These are phyloP conservation scores for Talaromyces liani DNA, from an alignment of 495 filamentous ascomycete genomes.

Conservation along the genomic window DNA sequence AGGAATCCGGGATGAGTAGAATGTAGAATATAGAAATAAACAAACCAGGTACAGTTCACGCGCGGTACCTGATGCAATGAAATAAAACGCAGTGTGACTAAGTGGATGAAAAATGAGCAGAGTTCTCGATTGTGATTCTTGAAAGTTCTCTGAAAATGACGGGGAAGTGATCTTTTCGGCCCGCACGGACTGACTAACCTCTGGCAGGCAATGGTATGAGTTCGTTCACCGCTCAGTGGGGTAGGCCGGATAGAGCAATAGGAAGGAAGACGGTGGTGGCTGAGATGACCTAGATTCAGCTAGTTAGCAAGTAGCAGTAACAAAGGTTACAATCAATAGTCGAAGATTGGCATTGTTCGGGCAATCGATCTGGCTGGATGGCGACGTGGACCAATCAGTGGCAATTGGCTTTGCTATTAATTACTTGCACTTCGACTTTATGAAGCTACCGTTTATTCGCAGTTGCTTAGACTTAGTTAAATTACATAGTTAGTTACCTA, in stretches of 20 bases:
- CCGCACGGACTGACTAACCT: not conserved
- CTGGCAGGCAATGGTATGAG: not conserved
- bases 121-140: not conserved
- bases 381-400: not conserved
- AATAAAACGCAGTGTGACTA: not conserved
- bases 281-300: not conserved
- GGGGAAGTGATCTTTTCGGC: not conserved
- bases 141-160: not conserved
- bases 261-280: not conserved
- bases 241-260: not conserved
- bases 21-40: not conserved
- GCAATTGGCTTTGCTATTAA: not conserved
- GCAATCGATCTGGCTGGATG: not conserved
- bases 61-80: not conserved
- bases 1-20: not conserved
- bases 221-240: slow-evolving; percentile 7
- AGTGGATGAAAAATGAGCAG: not conserved
- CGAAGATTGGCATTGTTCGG: not conserved
- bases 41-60: not conserved
- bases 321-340: not conserved
- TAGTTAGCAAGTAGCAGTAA: not conserved
- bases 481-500: too few species aligned
- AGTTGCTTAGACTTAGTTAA: too few species aligned
- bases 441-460: too few species aligned
- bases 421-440: too few species aligned